phyloP scores from a whole-genome alignment of 306 rosid species.

The Macrotyloma uniflorum region DNA sequence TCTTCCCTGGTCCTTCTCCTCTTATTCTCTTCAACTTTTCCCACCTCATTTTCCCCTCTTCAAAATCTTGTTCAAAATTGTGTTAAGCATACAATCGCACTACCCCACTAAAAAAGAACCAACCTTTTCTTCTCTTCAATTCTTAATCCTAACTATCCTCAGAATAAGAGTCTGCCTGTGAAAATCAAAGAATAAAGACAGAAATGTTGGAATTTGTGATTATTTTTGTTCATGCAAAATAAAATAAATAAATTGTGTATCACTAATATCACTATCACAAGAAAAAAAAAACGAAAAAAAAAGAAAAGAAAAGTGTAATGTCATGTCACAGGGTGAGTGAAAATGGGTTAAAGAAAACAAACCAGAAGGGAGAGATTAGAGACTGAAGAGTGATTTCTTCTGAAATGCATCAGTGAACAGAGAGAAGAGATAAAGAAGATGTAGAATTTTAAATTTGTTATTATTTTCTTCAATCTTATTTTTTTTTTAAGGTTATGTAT shows the following conservation, averaged over 20 bases:
- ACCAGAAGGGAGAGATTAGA: background rate
- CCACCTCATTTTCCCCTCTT: slow-evolving; percentile 65
- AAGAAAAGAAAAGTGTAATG: background rate
- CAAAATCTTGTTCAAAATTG: background rate
- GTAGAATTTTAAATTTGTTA: background rate
- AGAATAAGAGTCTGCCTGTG: background rate
- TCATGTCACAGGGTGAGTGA: background rate
- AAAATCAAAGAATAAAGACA: background rate
- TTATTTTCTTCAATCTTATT: background rate
- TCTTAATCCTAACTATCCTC: background rate
- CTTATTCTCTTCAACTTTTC: slow-evolving; percentile 52
- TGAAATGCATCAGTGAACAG: background rate
- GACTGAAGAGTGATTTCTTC: background rate
- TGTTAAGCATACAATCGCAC: background rate
- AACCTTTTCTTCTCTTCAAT: background rate
- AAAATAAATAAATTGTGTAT: background rate
- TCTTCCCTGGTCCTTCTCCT: slow-evolving; percentile 74
- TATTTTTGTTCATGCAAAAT: slow-evolving; percentile 42
- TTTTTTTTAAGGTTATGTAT: background rate
- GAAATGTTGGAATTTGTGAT: background rate
- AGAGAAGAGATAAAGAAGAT: background rate
- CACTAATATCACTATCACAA: slow-evolving; percentile 7
- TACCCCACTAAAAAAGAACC: background rate
- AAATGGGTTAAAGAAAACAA: slow-evolving; percentile 24
- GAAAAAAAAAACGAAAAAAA: background rate